Conservation (phyloP, 257 asterid genomes). For the Ehretia macrophylla region DNA sequence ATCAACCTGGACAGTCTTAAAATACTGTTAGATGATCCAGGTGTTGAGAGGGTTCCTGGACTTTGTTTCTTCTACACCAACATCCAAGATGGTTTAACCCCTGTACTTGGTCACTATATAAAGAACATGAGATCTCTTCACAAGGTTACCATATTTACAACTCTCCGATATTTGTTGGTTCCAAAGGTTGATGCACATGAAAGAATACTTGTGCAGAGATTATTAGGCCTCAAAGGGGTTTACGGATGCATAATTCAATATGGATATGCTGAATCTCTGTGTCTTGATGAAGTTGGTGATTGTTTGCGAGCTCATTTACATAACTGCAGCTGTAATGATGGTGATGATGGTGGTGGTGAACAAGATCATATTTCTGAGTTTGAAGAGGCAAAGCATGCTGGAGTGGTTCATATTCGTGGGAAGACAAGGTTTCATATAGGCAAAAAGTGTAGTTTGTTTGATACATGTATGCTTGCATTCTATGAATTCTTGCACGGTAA, state of each 20-base stretch:
- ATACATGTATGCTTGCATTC: conserved; percentile 37
- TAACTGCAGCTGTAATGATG: conserved; percentile 5
- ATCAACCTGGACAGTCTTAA: conserved; percentile 19
- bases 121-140: conserved; percentile 30
- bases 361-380: conserved; percentile 21
- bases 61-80: conserved; percentile 34
- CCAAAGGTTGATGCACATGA: conserved; percentile 27
- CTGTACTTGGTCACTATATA: conserved; percentile 32
- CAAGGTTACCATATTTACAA: conserved; percentile 26
- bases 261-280: conserved; percentile 32
- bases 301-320: conserved; percentile 11
- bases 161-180: conserved; percentile 26
- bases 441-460: conserved; percentile 32
- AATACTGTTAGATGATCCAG: conserved; percentile 24
- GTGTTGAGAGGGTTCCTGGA: conserved; percentile 35
- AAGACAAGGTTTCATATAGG: conserved; percentile 34
- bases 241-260: conserved; percentile 28
- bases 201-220: conserved; percentile 20
- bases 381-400: conserved; percentile 30
- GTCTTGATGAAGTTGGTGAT: conserved; percentile 19
- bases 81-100: conserved; percentile 34
- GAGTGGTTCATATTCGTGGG: conserved; percentile 35
- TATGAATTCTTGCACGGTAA: conserved; percentile 36
- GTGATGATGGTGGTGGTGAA: conserved; percentile 2
- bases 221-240: conserved; percentile 23